phyloP scores from a whole-genome alignment of 257 asterid species.

The Solanum phureja region DNA sequence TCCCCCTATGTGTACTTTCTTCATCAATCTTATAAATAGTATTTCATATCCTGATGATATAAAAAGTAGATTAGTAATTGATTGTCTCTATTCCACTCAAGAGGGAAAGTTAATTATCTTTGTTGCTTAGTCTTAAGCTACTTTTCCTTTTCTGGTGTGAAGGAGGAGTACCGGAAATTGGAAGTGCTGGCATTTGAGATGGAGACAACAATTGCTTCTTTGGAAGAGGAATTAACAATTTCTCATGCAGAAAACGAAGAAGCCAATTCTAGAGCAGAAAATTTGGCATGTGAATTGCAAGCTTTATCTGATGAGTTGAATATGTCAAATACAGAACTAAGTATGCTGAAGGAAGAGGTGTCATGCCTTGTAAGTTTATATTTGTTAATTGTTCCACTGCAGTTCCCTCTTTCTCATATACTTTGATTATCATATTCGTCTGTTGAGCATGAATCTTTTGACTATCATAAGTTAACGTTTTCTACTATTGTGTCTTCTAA shows the following conservation, averaged over 20 bases:
- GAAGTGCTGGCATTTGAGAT: conserved; percentile 91
- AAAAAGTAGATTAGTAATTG: not conserved
- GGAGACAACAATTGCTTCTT: conserved; percentile 73
- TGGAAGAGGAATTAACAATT: conserved; percentile 56
- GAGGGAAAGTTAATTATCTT: not conserved
- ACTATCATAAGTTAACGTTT: not conserved
- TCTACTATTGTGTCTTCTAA: not conserved
- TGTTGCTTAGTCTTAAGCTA: not conserved
- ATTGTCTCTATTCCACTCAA: not conserved
- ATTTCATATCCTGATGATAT: not conserved
- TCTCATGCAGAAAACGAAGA: conserved; percentile 45
- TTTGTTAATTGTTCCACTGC: not conserved
- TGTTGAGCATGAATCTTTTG: not conserved
- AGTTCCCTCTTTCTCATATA: not conserved
- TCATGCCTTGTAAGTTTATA: conserved; percentile 52
- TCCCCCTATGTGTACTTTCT: not conserved
- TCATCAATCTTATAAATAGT: not conserved
- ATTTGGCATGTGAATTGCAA: conserved; percentile 55
- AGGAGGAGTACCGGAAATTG: conserved; percentile 77
- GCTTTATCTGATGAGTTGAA: conserved; percentile 45
- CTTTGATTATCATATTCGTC: not conserved
- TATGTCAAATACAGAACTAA: conserved; percentile 42
- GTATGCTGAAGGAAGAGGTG: conserved; percentile 52
- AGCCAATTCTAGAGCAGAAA: conserved; percentile 51
- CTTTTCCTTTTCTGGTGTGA: conserved; percentile 1